Base-by-base conservation (phyloP, 2,329 filamentous ascomycete genomes). In the Rhynchosporium secalis region DNA sequence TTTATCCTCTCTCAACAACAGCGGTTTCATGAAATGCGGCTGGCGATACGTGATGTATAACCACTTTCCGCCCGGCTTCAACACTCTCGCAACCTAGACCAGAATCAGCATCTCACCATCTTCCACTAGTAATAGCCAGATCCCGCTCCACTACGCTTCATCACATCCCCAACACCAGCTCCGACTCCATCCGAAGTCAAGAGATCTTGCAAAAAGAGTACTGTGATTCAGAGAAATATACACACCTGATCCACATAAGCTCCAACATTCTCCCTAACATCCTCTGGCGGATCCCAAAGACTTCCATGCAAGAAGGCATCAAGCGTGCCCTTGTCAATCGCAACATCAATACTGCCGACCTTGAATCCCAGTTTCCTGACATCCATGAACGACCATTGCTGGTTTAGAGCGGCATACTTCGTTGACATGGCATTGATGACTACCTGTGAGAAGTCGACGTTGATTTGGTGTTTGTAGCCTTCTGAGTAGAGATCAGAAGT, bases 321-420 rank as follows among this genome's bases (percentile, higher is more conserved):
- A 3, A 85, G 72, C 0, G 81, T 84, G 3, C 78, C 77, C 70
- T 85, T 85, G 66, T 85, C 81, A 65, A 87, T 84, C 10, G 83
- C 83, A 5, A 86, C 76, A 66, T 84, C 80, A 45, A 87, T 70
- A 0, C 77, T 79, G 1, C 63, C 68, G 38, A 76, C 72, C 0
- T 73, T 68, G 0, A 84, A 66, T 8, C 71, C 67, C 76, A 86
- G 79, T 41, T 80, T 66, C 6, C 83, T 79, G 3, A 86, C 78
- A 67, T 86, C 83, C 63, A 77, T 77, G 41, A 76, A 72, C 31
- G 69, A 65, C 83, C 83, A 86, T 41, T 20, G 26, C 3, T 63
- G 66, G 4, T 72, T 61, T 4, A 77, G 68, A 4, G 71, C 61
- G 0, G 69, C 69, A 63, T 83, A 78, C 15, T 78, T 75, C 1